Evolutionary conservation across 495 filamentous ascomycete species (phyloP).

Genomic region (Patellaria atrata): DNA sequence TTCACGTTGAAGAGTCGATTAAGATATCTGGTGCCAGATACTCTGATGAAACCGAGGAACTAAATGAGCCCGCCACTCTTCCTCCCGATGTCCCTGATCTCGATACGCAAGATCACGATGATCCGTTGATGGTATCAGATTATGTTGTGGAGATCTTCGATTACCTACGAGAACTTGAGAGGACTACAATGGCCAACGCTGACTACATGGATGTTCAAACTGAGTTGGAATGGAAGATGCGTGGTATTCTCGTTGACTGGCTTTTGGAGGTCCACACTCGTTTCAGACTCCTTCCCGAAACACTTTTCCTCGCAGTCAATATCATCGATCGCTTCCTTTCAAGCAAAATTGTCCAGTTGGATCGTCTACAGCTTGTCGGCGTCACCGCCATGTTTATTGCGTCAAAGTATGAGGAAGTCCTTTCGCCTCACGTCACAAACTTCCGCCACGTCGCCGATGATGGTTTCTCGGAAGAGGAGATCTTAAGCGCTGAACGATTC

Average conservation of each 20-base stretch:
- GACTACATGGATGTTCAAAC: conserved; percentile 88
- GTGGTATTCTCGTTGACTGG: conserved; percentile 96
- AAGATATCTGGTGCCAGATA: conserved; percentile 4
- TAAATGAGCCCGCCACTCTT: conserved; percentile 31
- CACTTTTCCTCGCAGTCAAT: conserved; percentile 91
- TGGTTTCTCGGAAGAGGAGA: conserved; percentile 89
- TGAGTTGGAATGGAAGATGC: conserved; percentile 96
- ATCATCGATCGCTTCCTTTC: conserved; percentile 97
- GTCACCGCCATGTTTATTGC: conserved; percentile 99
- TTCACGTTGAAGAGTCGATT: conserved; percentile 11
- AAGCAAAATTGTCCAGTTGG: conserved; percentile 80
- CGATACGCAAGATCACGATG: conserved; percentile 75
- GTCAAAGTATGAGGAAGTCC: conserved; percentile 95
- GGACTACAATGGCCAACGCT: conserved; percentile 71
- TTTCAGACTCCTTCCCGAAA: conserved; percentile 95
- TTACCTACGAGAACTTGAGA: conserved; percentile 78
- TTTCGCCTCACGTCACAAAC: conserved; percentile 91
- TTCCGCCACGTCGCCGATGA: conserved; percentile 95
- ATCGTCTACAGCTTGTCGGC: conserved; percentile 89
- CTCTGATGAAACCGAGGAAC: conserved; percentile 17
- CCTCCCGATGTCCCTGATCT: conserved; percentile 43
- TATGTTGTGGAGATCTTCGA: conserved; percentile 97
- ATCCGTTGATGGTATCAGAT: conserved; percentile 94
- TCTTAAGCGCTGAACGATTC: conserved; percentile 91
- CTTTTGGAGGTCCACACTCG: conserved; percentile 94